Base-by-base conservation (phyloP, 2,329 filamentous ascomycete species). In the Colletotrichum theobromicola region DNA sequence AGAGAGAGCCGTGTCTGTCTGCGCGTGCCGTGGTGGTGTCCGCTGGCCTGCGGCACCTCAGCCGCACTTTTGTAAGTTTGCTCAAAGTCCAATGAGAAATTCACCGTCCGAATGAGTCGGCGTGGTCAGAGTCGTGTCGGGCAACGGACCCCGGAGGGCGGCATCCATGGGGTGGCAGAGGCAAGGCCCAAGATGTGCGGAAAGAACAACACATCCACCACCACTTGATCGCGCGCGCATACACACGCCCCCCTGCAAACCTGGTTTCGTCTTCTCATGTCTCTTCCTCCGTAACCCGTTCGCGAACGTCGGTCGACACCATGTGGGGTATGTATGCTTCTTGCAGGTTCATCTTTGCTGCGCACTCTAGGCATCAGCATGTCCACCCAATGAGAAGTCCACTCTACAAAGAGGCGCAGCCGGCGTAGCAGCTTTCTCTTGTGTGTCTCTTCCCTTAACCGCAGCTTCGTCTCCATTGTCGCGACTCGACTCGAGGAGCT, bases 41-140 rank as follows among this genome's bases (percentile, higher is more conserved):
- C 28, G 34, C 35, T 64, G 34, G 21, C 26, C 35, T 15, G 30
- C 57, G 30, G 21, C 21, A 34, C 37, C 62, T 67, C 68, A 74
- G 72, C 72, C 72, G 72, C 72, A 72, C 72, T 67, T 24, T 74
- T 67, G 68, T 46, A 24, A 72, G 62, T 62, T 55, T 32, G 68
- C 28, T 55, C 61, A 32, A 30, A 37, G 30, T 21, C 67, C 63
- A 71, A 74, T 30, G 34, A 50, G 32, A 55, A 60, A 35, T 24
- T n/a, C n/a, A 32, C 62, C 35, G 28, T 37, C 10, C 26, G 60
- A 60, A 60, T 32, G 24, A 66, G 57, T 66, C 63, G 42, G 60
- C 28, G n/a, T 57, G 68, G 65, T 68, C 67, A 61, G 70, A 62
- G 67, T 63, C 58, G 70, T 60, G 46, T 75, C 69, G 55, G 72